phyloP scores from a whole-genome alignment of 805 yeast species.

The Candida dajiaensis region DNA sequence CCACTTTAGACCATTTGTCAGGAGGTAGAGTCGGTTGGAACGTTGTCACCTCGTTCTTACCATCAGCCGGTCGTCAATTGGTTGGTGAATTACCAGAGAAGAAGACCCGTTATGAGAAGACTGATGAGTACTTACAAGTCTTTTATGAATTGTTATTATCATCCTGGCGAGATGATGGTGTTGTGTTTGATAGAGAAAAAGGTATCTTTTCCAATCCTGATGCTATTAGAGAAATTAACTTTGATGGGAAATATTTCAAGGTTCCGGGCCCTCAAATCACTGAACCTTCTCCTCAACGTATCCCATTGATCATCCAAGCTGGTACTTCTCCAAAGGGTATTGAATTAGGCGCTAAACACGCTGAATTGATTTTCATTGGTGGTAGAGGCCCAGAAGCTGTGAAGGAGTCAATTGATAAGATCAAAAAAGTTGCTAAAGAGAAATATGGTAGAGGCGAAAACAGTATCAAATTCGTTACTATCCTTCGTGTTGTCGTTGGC shows the following conservation, averaged over 20 bases:
- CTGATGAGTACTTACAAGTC: conserved; percentile 38
- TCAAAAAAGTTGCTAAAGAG: conserved; percentile 28
- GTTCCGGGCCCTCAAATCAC: conserved; percentile 39
- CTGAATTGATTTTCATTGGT: conserved; percentile 35
- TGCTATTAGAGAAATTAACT: conserved; percentile 35
- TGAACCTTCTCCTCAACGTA: conserved; percentile 38
- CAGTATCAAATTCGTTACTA: conserved; percentile 33
- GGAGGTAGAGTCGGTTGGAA: conserved; percentile 39
- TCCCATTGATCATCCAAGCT: conserved; percentile 40
- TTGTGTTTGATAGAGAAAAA: conserved; percentile 16
- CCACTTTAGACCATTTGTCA: conserved; percentile 36
- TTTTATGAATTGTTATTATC: conserved; percentile 33
- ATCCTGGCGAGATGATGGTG: conserved; percentile 38
- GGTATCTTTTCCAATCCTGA: conserved; percentile 23
- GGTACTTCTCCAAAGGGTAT: conserved; percentile 36
- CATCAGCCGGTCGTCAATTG: conserved; percentile 33
- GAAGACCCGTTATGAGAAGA: conserved; percentile 28
- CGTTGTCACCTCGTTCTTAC: conserved; percentile 33
- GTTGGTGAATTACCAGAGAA: conserved; percentile 21
- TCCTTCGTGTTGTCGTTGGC: conserved; percentile 32
- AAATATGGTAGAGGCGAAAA: conserved; percentile 31
- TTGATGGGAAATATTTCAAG: conserved; percentile 33
- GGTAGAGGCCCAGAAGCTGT: conserved; percentile 30
- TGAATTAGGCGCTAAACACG: conserved; percentile 37
- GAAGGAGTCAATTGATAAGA: conserved; percentile 25